Evolutionary conservation across 2,329 filamentous ascomycete genomes (phyloP), one percentile per base, ranked within the genome.

Genomic region (Trichoderma sp.): DNA sequence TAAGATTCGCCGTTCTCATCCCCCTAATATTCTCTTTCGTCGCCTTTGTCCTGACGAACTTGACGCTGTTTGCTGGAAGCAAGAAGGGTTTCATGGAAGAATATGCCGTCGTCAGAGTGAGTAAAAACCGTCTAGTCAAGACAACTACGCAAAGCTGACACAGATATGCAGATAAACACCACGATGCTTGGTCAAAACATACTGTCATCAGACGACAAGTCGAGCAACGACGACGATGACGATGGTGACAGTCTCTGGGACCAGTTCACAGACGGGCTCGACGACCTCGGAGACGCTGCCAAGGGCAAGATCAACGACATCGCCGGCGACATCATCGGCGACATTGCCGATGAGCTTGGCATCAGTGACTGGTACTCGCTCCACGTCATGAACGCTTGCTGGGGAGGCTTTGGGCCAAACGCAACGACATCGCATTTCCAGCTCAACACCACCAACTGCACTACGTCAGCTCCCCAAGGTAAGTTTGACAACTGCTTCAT

Each of bases 291-390:
- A 66, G 76, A 82, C 47, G 78, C 80, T 9, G 78, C 81, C 72
- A 79, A 79, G 63, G 80, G 81, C 56, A 77, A 80, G 58, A 72
- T 85, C 72, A 83, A 83, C 74, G 78, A 83, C 36, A 76, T 85
- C 39, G 78, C 79, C 6, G 80, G 82, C 70, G 79, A 83, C 8
- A 73, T 83, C 51, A 82, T 82, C 47, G 84, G 83, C 71, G 74
- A 83, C 67, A 65, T 86, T 60, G 79, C 81, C 63, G 79, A 81
- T 14, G 79, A 81, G n/a, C 78, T 87, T 32, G 84, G 85, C 28
- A 82, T 87, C 70, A 81, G 82, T 1, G 80, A 87, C 73, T 87
- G 85, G 85, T 87, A 87, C 75, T 86, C 84, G 18, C 73, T 87
- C 34, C 85, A 87, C 74, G 74, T 87, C 75, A 84, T 85, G 83